Evolutionary conservation across 805 yeast species (phyloP), one percentile per base, ranked within the genome.

Genomic region (Naumovozyma castellii): DNA sequence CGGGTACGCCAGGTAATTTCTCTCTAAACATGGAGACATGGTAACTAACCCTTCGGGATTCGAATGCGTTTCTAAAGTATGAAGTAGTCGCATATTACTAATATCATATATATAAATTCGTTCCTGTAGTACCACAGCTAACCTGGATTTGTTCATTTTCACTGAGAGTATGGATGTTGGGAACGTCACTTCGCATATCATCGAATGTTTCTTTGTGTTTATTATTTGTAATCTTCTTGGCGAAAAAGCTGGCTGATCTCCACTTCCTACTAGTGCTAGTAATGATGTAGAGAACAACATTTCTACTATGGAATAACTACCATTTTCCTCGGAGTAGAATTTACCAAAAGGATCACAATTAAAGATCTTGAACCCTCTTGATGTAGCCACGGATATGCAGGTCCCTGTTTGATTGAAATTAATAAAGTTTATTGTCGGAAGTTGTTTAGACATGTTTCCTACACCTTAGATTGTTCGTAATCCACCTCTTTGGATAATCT

Each of bases 211-310:
- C 56, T 84, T 84, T 2, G 95, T 83, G 64, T 92, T 88, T 42
- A 86, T 69, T 37, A 90, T 76, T 54, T 78, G 77, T 44, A 90
- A 69, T 47, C 86, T 75, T 43, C 96, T 70, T n/a, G 95, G 92
- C 8, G 85, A 76, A 50, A 76, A 68, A 3, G 71, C 56, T 2
- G 78, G 73, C 41, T 73, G 80, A 40, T 79, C 85, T 0, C 87
- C 87, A 20, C 75, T 55, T 0, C 82, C 85, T 13, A 81, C 85
- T 10, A 79, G 65, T 3, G 84, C 86, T 18, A 83, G 59, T 32
- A 83, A 61, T 1, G 85, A 78, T 0, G 90, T 78, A 28, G 77
- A 69, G 49, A 77, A 80, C 9, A 81, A 67, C 90, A 83, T 80
- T 54, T 82, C 88, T 15, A 80, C 73, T 1, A 78, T 67, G 1